Evolutionary conservation across 306 rosid genomes (phyloP), one percentile per base, ranked within the genome.

Genomic region (Rosa persica): DNA sequence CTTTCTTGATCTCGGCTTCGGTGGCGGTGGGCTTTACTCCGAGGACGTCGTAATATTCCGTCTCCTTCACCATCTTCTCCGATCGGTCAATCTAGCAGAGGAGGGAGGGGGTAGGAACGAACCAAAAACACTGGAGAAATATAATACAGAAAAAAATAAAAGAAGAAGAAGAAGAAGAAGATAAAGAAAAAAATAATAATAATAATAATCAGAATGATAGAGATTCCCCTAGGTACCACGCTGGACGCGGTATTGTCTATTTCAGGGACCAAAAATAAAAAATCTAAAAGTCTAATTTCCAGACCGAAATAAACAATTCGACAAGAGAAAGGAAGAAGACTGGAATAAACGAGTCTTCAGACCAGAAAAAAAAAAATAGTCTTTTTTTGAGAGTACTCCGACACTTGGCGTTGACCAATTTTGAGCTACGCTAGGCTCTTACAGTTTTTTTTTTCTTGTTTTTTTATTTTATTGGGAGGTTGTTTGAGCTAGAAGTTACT

Each of bases 1-100:
- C 99, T 85, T 95, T 95, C 87, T 95, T 95, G 77, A 95, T 95
- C 87, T 95, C 99, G 46, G 97, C 84, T 83, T 95, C 99, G 54
- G 99, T 72, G 27, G 98, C 99, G 8, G 85, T 74, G 40, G 99
- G 97, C 62, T 87, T 91, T 62, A 95, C 93, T 76, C 97, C 99
- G 58, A 95, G 89, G 62, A 95, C 94, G 80, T 95, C 98, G 81
- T 95, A 95, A 84, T 89, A 95, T 75, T 92, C 99, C 70, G 96
- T 93, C 76, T 95, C 99, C 90, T 91, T 95, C 90, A 93, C 99
- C 99, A 95, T 95, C 82, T 72, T 65, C 42, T 76, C 84, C 54
- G 78, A 77, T 76, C 80, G 73, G 70, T 76, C 84, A 70, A n/a
- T 67, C 79, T 19, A 38, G 36, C 36, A 30, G 36, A 30, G 3